Evolutionary conservation across 768 basidiomycete species (phyloP).

Genomic region (Pseudohyphozyma bogoriensis): DNA sequence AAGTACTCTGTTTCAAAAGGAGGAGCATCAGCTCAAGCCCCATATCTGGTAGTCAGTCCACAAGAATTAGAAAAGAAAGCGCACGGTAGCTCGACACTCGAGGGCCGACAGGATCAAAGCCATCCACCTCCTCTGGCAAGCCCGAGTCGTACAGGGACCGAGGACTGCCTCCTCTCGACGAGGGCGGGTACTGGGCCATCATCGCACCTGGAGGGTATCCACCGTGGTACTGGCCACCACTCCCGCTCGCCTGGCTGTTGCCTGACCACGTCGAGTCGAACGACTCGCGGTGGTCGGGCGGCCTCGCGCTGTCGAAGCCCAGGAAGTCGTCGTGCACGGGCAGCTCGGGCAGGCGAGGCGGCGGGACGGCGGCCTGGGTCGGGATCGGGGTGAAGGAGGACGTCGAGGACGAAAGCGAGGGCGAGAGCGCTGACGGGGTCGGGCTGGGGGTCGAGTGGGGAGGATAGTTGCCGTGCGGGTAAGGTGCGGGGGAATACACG

Average conservation of each 20-base stretch:
- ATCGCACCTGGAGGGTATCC: neutral
- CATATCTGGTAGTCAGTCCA: neutral
- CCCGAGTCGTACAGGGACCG: neutral
- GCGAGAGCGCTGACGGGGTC: constrained; percentile 2
- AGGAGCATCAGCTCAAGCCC: neutral
- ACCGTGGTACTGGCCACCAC: neutral
- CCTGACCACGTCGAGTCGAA: neutral
- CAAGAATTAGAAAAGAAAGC: neutral
- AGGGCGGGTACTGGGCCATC: neutral
- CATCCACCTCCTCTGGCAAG: neutral
- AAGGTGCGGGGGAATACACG: neutral
- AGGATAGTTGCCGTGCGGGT: neutral
- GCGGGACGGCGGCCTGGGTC: neutral
- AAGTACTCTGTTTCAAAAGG: neutral
- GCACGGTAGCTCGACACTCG: neutral
- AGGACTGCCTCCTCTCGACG: constrained; percentile 1
- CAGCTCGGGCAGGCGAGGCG: constrained; percentile 19
- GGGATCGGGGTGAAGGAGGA: neutral
- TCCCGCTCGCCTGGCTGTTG: neutral
- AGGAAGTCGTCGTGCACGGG: constrained; percentile 39
- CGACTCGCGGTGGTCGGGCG: neutral
- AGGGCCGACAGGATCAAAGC: neutral
- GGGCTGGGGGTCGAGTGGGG: constrained; percentile 1
- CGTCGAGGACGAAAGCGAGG: constrained; percentile 9
- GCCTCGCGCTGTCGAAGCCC: constrained; percentile 41